Conservation (phyloP, 345 rosid genomes). For the Leavenworthia alabamica region DNA sequence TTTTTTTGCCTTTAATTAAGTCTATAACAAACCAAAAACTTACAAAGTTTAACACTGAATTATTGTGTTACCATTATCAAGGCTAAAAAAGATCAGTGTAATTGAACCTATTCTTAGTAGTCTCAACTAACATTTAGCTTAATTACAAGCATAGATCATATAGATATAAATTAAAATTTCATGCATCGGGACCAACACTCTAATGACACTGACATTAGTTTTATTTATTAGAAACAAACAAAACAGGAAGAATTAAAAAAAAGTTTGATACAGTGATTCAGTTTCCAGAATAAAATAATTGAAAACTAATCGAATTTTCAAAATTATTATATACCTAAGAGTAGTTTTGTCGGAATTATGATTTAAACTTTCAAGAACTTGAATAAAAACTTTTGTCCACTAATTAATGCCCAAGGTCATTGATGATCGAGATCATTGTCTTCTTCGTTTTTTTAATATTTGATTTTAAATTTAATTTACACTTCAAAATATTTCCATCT, state of each 20-base stretch:
- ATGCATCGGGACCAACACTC: conserved; percentile 12
- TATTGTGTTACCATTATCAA: conserved; percentile 1
- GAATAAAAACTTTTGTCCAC: conserved; percentile 16
- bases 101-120: neutral
- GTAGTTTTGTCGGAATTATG: conserved; percentile 35
- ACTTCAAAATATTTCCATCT: neutral
- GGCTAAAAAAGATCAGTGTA: neutral
- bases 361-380: conserved; percentile 26
- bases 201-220: conserved; percentile 4
- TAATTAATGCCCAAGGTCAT: conserved; percentile 23
- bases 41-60: neutral
- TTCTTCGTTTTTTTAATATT: neutral
- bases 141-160: neutral
- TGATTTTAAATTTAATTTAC: neutral
- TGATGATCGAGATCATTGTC: conserved; percentile 25
- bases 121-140: neutral
- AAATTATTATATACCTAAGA: conserved; percentile 13
- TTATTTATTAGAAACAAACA: conserved; percentile 10
- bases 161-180: neutral
- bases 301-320: conserved; percentile 17
- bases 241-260: conserved; percentile 8
- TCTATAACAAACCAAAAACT: neutral
- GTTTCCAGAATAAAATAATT: conserved; percentile 16
- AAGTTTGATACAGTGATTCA: neutral
- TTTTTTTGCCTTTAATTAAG: neutral